Evolutionary conservation across 2,329 filamentous ascomycete species (phyloP).

Genomic region (Calonectria hawksworthii): DNA sequence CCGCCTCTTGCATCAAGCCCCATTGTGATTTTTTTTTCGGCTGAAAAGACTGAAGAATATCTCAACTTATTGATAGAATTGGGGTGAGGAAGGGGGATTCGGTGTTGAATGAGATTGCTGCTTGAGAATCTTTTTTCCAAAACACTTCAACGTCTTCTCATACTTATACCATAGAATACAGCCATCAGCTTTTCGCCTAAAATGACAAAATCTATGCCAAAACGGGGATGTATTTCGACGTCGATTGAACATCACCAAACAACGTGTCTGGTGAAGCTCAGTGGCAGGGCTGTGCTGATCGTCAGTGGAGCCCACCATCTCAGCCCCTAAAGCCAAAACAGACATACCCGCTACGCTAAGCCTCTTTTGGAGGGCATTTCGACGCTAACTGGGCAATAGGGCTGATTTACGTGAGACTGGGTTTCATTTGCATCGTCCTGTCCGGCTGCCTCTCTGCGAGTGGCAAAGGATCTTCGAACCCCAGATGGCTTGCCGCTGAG

Average conservation of each 20-base stretch:
- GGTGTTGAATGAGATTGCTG: not conserved
- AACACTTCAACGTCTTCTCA: not conserved
- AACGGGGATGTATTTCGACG: constrained; percentile 10
- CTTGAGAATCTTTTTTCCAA: not conserved
- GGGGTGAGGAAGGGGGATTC: not conserved
- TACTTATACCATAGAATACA: not conserved
- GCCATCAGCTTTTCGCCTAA: not conserved
- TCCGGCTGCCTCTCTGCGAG: not conserved
- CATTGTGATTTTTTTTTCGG: not conserved
- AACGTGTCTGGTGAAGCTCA: not conserved
- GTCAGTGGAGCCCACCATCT: not conserved
- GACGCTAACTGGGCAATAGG: constrained; percentile 3
- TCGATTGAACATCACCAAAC: not conserved
- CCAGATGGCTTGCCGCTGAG: not conserved
- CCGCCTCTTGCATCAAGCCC: constrained; percentile 20
- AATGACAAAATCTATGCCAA: not conserved
- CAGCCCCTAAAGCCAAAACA: not conserved
- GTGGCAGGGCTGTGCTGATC: not conserved
- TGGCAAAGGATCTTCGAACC: not conserved
- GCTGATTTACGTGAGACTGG: not conserved
- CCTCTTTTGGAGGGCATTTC: constrained; percentile 32
- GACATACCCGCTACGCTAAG: not conserved
- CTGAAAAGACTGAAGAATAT: not conserved
- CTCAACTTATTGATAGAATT: not conserved
- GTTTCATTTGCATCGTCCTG: not conserved